phyloP scores from a whole-genome alignment of 305 asterid species.

The Solanum chacoense region DNA sequence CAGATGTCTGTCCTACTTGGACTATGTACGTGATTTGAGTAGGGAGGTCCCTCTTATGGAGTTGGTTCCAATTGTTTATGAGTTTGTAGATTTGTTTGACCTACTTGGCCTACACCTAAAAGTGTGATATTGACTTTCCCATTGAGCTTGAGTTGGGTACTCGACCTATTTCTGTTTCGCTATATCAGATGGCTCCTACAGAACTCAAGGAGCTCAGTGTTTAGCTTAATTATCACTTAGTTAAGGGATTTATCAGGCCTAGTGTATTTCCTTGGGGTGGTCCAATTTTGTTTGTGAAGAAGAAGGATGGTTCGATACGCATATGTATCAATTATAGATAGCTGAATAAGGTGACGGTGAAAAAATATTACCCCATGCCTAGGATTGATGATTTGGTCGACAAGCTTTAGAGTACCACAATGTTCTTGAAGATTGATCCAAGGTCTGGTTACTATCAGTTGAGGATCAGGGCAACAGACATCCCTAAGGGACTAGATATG shows the following conservation, averaged over 20 bases:
- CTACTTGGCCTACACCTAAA: too few relatives aligned
- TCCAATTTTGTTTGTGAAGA: neutral
- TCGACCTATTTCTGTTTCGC: neutral
- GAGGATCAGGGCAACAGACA: neutral
- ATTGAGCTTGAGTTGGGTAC: neutral
- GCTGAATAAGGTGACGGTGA: neutral
- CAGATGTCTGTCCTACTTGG: neutral
- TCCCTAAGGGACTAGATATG: neutral
- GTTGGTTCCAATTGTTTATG: neutral
- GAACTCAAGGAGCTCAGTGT: neutral
- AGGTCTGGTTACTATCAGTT: neutral
- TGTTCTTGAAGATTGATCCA: neutral
- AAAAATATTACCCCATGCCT: neutral
- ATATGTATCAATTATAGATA: neutral
- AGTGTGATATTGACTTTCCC: neutral
- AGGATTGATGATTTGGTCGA: neutral
- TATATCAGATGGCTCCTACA: neutral
- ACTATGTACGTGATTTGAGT: neutral
- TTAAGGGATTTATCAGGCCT: neutral
- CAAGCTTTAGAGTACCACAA: neutral
- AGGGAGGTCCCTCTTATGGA: neutral
- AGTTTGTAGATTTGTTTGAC: neutral
- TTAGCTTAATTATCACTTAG: neutral
- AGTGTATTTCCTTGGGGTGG: neutral
- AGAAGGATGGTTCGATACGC: neutral